These are phyloP conservation scores for Krasilnikovozyma curviuscula DNA, from an alignment of 768 basidiomycete genomes.

Conservation along the genomic window DNA sequence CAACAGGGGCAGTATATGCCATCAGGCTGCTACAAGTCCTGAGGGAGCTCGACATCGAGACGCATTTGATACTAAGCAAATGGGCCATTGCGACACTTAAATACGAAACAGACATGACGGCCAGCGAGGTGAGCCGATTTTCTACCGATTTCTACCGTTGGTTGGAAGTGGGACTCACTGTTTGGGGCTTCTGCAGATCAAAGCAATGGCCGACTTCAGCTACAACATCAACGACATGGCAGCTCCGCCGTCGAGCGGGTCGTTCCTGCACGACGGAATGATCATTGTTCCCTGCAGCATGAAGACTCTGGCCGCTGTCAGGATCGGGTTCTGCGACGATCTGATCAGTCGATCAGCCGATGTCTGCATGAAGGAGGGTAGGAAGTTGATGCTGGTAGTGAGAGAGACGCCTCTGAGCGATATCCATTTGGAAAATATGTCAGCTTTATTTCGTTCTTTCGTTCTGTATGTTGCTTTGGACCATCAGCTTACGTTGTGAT, in stretches of 20 bases:
- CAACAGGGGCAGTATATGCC: neutral
- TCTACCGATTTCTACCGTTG: neutral
- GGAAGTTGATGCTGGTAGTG: slow-evolving; percentile 1
- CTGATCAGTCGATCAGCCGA: slow-evolving; percentile 3
- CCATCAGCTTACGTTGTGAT: too few species aligned
- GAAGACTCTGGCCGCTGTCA: slow-evolving; percentile 3
- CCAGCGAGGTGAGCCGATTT: neutral
- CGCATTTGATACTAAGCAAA: slow-evolving; percentile 2
- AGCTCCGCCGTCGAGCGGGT: neutral
- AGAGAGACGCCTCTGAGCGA: slow-evolving; percentile 4
- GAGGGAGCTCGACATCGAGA: slow-evolving; percentile 1
- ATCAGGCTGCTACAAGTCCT: slow-evolving; percentile 3
- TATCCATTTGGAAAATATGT: slow-evolving; percentile 5
- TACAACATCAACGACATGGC: slow-evolving; percentile 1
- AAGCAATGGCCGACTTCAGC: neutral
- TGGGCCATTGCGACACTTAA: slow-evolving; percentile 5
- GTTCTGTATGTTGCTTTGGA: too few species aligned
- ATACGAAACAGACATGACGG: slow-evolving; percentile 8
- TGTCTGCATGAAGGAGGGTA: slow-evolving; percentile 3
- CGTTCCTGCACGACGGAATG: slow-evolving; percentile 6
- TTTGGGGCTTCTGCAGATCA: neutral
- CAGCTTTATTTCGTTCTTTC: neutral
- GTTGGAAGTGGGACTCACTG: neutral
- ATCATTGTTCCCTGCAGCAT: slow-evolving; percentile 4
- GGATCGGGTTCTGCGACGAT: slow-evolving; percentile 3